Evolutionary conservation across 23 red algal species (phyloP).

Genomic region (Pyropia yezoensis): DNA sequence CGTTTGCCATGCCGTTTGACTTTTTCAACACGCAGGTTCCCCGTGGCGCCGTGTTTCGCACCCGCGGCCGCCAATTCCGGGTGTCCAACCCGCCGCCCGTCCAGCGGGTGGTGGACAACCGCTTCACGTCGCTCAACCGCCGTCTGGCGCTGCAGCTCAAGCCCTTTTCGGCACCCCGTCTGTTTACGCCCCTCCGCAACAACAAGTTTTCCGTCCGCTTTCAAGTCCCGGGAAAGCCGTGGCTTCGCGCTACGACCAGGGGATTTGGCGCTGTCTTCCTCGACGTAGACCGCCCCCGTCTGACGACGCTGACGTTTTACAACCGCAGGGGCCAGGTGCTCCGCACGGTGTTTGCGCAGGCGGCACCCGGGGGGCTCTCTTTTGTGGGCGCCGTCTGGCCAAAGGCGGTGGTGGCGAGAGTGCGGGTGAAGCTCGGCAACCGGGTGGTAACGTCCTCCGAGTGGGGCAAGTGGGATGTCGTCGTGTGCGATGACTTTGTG

Average conservation of each 20-base stretch:
- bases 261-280: conserved; percentile 45
- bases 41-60: conserved; percentile 23
- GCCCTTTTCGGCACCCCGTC: conserved; percentile 15
- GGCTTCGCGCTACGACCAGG: conserved; percentile 1
- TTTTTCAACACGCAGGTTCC: conserved; percentile 51
- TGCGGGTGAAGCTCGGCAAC: conserved; percentile 25
- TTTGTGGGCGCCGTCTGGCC: conserved; percentile 5
- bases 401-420: too few species aligned
- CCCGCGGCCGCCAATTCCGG: conserved; percentile 14
- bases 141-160: conserved; percentile 11
- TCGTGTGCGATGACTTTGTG: conserved; percentile 44
- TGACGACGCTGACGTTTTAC: conserved; percentile 23
- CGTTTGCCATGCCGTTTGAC: conserved; percentile 51
- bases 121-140: conserved; percentile 25
- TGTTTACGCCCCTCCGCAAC: conserved; percentile 35
- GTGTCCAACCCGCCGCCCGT: conserved; percentile 31
- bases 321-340: conserved; percentile 7
- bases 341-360: neutral
- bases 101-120: conserved; percentile 16
- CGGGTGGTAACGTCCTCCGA: neutral
- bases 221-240: conserved; percentile 3
- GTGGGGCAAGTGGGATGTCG: conserved; percentile 9
- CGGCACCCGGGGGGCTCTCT: conserved; percentile 8
- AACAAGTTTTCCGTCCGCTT: conserved; percentile 19
- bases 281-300: conserved; percentile 23